Percentiles rank a stretch among this genome's conserved stretches.
Conservation (phyloP, 441 rosid species). For the Jatropha podagrica region DNA sequence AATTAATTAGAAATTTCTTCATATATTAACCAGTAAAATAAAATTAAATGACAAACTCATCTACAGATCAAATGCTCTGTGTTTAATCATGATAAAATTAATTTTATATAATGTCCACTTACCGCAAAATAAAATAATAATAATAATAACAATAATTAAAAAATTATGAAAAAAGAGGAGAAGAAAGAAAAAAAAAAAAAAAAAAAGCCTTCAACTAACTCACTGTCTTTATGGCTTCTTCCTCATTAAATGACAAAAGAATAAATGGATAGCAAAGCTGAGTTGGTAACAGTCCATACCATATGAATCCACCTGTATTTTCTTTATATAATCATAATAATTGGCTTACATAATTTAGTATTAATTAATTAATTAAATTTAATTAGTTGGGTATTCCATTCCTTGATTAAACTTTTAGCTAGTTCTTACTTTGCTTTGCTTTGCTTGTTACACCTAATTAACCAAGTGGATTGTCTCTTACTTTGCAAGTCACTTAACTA, state of each 20-base stretch:
- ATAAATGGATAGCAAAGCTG: constrained; percentile 38
- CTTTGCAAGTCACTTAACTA: constrained; percentile 52
- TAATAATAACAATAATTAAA: neutral
- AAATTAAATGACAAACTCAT: no score
- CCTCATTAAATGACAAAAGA: constrained; percentile 35
- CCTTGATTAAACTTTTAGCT: constrained; percentile 14
- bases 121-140: neutral
- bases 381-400: no score
- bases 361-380: no score
- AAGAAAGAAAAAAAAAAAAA: neutral
- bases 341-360: neutral
- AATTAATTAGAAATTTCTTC: no score
- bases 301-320: constrained; percentile 39
- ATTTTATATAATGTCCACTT: no score
- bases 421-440: neutral
- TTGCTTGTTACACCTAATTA: constrained; percentile 55
- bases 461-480: constrained; percentile 49
- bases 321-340: constrained; percentile 1
- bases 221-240: neutral
- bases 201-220: neutral
- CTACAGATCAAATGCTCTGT: no score
- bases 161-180: neutral
- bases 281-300: constrained; percentile 42
- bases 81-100: no score
- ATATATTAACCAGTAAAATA: no score